Evolutionary conservation across 441 rosid species (phyloP), one percentile per base, ranked within the genome.

Genomic region (Euphorbia schlechtendalii): DNA sequence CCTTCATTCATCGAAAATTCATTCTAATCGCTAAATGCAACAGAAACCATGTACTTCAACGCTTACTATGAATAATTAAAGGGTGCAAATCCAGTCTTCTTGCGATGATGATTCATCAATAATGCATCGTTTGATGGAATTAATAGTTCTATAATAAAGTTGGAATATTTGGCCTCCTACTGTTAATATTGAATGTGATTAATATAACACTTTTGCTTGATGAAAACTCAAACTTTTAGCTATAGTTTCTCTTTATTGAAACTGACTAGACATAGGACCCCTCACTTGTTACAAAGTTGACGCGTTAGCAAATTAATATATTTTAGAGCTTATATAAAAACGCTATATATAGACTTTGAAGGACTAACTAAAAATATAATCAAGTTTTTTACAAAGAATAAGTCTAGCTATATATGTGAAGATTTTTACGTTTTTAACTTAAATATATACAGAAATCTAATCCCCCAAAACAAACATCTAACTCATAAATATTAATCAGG

Each of bases 201-300:
- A 12, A 40, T 40, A 40, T 14, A 10, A 24, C 3, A 14, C 0
- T 9, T 15, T 24, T 25, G 27, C 13, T 56, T 56, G 54, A 56
- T 28, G 10, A 56, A 5, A 45, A 28, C 40, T 56, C 2, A 56
- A 56, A 41, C n/a, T 28, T 53, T 28, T 5, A 30, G 18, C 41
- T 24, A 10, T 22, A 52, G 59, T 28, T 20, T 59, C 9, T 59
- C 21, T 54, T 45, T 51, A 51, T 32, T n/a, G 51, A 54, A 21
- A 56, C 45, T 62, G 41, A 48, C 15, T 3, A 30, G 32, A 57
- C 41, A 53, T 38, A 15, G 61, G 51, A 64, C 56, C 28, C 57
- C 30, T 57, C 46, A 57, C 45, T 52, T 30, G 61, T 18, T 34
- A 52, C 40, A 30, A 52, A 38, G 58, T 36, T 51, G 20, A 61